Evolutionary conservation across 2,329 filamentous ascomycete genomes (phyloP).

Genomic region (Trichothecium roseum): DNA sequence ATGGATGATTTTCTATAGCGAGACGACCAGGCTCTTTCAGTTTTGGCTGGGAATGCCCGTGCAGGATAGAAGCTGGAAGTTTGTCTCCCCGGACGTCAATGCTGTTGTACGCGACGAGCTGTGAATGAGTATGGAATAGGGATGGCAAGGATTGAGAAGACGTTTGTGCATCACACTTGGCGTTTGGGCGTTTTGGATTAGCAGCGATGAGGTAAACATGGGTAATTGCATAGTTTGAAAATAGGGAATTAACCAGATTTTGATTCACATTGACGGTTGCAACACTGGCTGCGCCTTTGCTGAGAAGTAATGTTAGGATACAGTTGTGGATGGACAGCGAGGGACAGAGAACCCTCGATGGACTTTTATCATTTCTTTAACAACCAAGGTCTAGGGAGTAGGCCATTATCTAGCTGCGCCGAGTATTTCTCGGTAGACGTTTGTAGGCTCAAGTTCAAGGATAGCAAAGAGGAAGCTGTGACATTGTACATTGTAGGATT

Average conservation of each 20-base stretch:
- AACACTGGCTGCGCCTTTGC: background rate
- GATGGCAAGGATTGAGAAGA: too few species aligned
- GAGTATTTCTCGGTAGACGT: too few species aligned
- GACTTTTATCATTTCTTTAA: too few species aligned
- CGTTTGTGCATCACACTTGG: background rate
- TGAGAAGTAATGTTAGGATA: too few species aligned
- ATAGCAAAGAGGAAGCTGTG: too few species aligned
- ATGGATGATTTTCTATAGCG: constrained; percentile 31
- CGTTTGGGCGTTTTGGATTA: background rate
- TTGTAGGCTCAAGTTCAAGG: too few species aligned
- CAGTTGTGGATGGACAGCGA: too few species aligned
- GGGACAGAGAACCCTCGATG: too few species aligned
- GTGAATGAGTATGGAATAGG: constrained; percentile 13
- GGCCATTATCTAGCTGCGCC: too few species aligned
- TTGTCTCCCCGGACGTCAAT: constrained; percentile 25
- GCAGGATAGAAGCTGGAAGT: constrained; percentile 33
- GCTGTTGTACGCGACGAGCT: constrained; percentile 34
- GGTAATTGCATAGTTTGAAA: background rate
- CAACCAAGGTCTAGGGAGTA: too few species aligned
- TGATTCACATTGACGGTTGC: too few species aligned
- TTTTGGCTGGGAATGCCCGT: constrained; percentile 44
- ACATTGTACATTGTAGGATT: too few species aligned
- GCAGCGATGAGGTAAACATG: background rate
- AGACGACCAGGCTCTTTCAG: constrained; percentile 35
- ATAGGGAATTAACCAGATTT: background rate